Base-by-base conservation (phyloP, 228 moss, liverwort and hornwort species). In the Sphagnum magellanicum region DNA sequence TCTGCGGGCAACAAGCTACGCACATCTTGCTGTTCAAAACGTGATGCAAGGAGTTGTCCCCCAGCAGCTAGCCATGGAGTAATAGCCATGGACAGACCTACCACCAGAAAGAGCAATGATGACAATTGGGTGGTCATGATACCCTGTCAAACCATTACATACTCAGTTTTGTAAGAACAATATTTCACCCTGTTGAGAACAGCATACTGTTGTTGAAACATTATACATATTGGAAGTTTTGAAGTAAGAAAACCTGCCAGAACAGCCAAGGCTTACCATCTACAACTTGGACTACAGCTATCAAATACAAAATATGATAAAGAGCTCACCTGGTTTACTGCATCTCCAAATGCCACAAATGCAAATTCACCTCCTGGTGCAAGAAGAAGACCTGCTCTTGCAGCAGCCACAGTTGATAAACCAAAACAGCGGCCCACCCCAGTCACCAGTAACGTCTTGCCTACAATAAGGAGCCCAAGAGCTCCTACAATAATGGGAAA, bases 51-150 rank as follows among this genome's bases (percentile, higher is more conserved):
- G 6, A 93, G 79, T 71, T 98, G 97, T 53, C 97, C 97, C 65
- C 97, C 97, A 73, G 97, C 97, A 75, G 97, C 97, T 74, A 98
- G 85, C 97, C 97, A 98, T 50, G 97, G 97, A 17, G 97, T 98
- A 73, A 93, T 82, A 73, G 97, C 97, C 93, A 98, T 98, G 14
- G 97, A 98, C 67, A 98, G 84, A 49, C 97, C 97, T 59, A 91
- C 91, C 67, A 98, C 93, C 65, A 98, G 79, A 80, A 93, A 98
- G 14, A 98, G 78, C 69, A 98, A 83, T 16, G 97, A 98, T 14
- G 97, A 98, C 76, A 89, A 70, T 73, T 98, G 88, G 63, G 82
- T 71, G 72, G 81, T 88, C 87, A 98, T 80, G 61, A 98, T 89
- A 15, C 97, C 97, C 97, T 98, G 90, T 61, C 65, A 64, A 59